Evolutionary conservation across 345 rosid genomes (phyloP).

Genomic region (Arabis alpina): DNA sequence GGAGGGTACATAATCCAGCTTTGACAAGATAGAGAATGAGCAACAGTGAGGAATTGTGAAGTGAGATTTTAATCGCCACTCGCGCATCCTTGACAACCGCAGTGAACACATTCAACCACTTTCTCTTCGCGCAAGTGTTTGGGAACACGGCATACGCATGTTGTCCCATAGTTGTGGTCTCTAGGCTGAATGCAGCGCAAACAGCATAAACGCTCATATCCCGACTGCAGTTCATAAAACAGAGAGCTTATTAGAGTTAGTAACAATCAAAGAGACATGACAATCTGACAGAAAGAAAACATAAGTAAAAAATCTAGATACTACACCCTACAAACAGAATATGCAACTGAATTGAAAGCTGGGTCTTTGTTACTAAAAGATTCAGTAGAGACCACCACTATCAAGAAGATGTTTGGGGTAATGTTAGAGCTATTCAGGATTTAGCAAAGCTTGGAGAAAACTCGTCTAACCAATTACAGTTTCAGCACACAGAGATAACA

Average conservation of each 20-base stretch:
- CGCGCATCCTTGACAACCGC: constrained; percentile 84
- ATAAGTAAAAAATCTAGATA: no score
- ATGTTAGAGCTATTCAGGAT: background rate
- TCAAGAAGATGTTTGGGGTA: background rate
- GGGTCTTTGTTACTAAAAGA: background rate
- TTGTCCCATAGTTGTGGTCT: constrained; percentile 85
- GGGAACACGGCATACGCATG: constrained; percentile 84
- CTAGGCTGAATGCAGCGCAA: constrained; percentile 82
- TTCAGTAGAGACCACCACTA: background rate
- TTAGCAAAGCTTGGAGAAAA: background rate
- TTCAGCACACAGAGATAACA: background rate
- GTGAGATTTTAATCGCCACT: constrained; percentile 60
- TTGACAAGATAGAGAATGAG: constrained; percentile 17
- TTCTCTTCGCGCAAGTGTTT: constrained; percentile 84
- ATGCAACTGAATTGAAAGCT: background rate
- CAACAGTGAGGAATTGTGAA: background rate
- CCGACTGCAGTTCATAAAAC: constrained; percentile 58
- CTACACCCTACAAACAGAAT: background rate
- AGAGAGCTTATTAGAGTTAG: background rate
- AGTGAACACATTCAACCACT: constrained; percentile 80
- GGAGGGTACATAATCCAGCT: constrained; percentile 11
- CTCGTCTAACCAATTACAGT: background rate
- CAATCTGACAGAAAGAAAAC: no score
- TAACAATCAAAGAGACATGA: background rate
- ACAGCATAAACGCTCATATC: constrained; percentile 86